Evolutionary conservation across 306 rosid species (phyloP), one percentile per base, ranked within the genome.

Genomic region (Vigna unguiculata): DNA sequence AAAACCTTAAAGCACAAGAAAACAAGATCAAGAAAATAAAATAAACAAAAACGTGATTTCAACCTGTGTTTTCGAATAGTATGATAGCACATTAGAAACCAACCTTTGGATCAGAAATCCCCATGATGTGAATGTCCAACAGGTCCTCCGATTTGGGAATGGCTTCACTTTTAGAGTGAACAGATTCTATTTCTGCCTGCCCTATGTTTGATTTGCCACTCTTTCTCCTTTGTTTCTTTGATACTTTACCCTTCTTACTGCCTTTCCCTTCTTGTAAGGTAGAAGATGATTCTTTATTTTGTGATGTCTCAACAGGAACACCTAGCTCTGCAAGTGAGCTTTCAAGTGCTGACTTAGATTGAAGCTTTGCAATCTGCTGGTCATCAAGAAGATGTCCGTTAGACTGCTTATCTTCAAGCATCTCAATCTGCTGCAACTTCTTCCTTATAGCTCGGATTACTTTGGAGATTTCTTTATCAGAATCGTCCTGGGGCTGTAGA

Each of bases 381-480:
- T 85, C 93, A 80, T 94, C 98, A 2, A 94, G 98, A 83, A 81
- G 77, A 86, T 81, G 76, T 68, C 96, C 98, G 48, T 54, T 79
- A 20, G 88, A 85, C 84, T 86, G 96, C 86, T 94, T 94, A 25
- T 75, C 90, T 86, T 94, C 95, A 28, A 94, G 98, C 96, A 94
- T 90, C 82, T 90, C 97, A 86, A 90, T 91, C 85, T 91, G 98
- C 91, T 94, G 98, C 87, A 94, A 81, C 91, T 94, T 94, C 76
- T 94, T 94, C 82, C 93, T 55, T 77, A 94, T 78, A 53, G 95
- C 93, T 75, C 97, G 90, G 52, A 94, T 83, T 59, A 84, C 78
- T 80, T 88, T 94, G 69, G 87, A 78, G 21, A 70, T 72, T 69
- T 74, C 94, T 48, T 67, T 82, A 82, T 76, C 69, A 13, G 78